These are phyloP conservation scores for Apocynum venetum DNA, from an alignment of 257 asterid species.

Conservation along the genomic window DNA sequence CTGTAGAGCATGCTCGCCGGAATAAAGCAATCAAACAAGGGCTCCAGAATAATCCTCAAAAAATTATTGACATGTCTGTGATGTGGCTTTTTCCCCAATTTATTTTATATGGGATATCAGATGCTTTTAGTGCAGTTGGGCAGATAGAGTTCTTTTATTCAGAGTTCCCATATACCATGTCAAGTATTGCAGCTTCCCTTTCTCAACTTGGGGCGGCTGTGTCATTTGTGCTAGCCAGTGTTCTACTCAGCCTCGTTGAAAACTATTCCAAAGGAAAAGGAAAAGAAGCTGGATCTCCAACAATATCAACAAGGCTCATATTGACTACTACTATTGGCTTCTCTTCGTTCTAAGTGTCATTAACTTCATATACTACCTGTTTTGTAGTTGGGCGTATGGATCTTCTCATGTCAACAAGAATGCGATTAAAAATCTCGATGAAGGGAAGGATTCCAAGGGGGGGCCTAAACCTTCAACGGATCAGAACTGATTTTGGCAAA, in stretches of 20 bases:
- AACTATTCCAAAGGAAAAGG: conserved; percentile 28
- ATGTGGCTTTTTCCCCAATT: conserved; percentile 66
- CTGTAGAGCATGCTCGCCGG: conserved; percentile 46
- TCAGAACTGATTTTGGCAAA: too few relatives aligned
- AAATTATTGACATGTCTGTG: conserved; percentile 48
- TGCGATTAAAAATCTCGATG: too few relatives aligned
- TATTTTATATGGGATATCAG: conserved; percentile 49
- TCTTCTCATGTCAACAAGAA: conserved; percentile 4
- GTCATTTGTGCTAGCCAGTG: conserved; percentile 44
- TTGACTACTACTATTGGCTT: conserved; percentile 57
- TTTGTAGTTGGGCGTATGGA: conserved; percentile 57
- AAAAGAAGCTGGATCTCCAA: conserved; percentile 55
- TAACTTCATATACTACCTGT: conserved; percentile 38
- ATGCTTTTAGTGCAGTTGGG: conserved; percentile 53
- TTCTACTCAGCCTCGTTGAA: conserved; percentile 43
- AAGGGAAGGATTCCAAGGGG: too few relatives aligned
- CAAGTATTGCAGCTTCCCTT: conserved; percentile 49
- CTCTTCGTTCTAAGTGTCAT: conserved; percentile 35
- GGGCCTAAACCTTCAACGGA: too few relatives aligned
- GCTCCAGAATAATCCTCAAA: conserved; percentile 30
- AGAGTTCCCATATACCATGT: conserved; percentile 60
- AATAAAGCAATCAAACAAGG: conserved; percentile 42
- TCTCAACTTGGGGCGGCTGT: conserved; percentile 49
- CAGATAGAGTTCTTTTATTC: conserved; percentile 59
- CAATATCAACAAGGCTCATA: conserved; percentile 47